Percentiles rank a stretch among this genome's conserved stretches.
These are phyloP conservation scores for Colletotrichum abscissum DNA, from an alignment of 2,329 filamentous ascomycete species.

Conservation along the genomic window DNA sequence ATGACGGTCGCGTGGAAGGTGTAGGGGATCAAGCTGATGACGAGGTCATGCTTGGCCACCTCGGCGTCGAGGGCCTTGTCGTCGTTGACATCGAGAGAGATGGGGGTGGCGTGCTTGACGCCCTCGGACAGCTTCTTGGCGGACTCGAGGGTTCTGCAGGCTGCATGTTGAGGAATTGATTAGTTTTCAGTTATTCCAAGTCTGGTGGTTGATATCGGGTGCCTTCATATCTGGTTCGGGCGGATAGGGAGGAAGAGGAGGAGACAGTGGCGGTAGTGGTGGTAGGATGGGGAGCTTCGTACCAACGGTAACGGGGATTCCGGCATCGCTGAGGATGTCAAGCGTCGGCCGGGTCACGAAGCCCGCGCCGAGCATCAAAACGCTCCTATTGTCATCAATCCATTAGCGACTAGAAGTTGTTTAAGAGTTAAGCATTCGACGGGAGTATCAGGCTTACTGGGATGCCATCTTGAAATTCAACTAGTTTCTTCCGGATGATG, in stretches of 20 bases:
- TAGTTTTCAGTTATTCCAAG: neutral
- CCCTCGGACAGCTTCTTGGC: constrained; percentile 81
- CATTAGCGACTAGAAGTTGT: constrained; percentile 1
- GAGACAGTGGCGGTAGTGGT: too few species aligned
- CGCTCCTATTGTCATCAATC: constrained; percentile 2
- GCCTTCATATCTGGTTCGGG: neutral
- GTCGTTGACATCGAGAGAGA: constrained; percentile 87
- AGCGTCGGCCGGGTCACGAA: constrained; percentile 74
- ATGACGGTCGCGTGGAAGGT: constrained; percentile 90
- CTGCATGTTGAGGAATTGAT: constrained; percentile 53
- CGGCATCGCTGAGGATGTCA: constrained; percentile 70
- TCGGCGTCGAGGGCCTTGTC: constrained; percentile 81
- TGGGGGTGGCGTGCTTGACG: constrained; percentile 78
- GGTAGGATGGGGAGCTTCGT: constrained; percentile 42
- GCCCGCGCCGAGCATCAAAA: constrained; percentile 63
- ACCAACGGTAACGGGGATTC: constrained; percentile 74
- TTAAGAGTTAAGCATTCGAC: neutral
- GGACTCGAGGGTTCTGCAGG: constrained; percentile 82
- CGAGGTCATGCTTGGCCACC: constrained; percentile 82
- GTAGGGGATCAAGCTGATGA: constrained; percentile 90
- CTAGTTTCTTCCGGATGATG: neutral
- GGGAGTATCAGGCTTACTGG: constrained; percentile 8
- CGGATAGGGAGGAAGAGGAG: neutral
- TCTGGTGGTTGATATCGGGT: neutral
- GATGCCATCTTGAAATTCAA: constrained; percentile 26